Evolutionary conservation across 768 basidiomycete genomes (phyloP).

Genomic region (Termitomyces bulborhizus): DNA sequence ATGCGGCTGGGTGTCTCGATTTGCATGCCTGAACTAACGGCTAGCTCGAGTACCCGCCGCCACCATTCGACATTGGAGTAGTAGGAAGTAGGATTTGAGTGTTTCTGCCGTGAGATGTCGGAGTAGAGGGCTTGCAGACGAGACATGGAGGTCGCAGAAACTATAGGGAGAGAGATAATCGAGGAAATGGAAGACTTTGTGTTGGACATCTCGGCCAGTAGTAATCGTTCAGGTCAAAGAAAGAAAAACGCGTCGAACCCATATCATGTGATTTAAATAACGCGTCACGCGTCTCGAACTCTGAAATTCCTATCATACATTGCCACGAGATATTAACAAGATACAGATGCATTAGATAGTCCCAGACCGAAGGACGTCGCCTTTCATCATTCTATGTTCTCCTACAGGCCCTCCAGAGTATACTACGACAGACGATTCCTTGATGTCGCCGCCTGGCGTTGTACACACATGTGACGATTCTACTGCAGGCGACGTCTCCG

Average conservation of each 20-base stretch:
- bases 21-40: conserved; percentile 57
- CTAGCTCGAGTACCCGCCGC: conserved; percentile 59
- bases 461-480: conserved; percentile 17
- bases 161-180: conserved; percentile 35
- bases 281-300: neutral
- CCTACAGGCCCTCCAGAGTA: neutral
- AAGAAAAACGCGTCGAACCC: neutral
- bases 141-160: conserved; percentile 37
- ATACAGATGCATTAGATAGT: conserved; percentile 1
- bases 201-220: conserved; percentile 9
- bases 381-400: neutral
- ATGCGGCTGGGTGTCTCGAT: conserved; percentile 39
- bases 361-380: neutral
- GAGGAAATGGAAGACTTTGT: conserved; percentile 2
- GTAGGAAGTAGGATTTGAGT: conserved; percentile 80
- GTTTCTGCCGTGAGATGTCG: conserved; percentile 78
- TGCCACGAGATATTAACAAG: too few species aligned
- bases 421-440: neutral
- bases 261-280: conserved; percentile 4
- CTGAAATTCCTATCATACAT: too few species aligned
- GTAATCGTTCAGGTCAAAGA: neutral
- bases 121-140: conserved; percentile 82
- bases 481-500: conserved; percentile 16
- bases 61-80: conserved; percentile 85
- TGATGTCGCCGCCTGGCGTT: conserved; percentile 12